Evolutionary conservation across 805 yeast genomes (phyloP), one percentile per base, ranked within the genome.

Genomic region (Lachancea lanzarotensis): DNA sequence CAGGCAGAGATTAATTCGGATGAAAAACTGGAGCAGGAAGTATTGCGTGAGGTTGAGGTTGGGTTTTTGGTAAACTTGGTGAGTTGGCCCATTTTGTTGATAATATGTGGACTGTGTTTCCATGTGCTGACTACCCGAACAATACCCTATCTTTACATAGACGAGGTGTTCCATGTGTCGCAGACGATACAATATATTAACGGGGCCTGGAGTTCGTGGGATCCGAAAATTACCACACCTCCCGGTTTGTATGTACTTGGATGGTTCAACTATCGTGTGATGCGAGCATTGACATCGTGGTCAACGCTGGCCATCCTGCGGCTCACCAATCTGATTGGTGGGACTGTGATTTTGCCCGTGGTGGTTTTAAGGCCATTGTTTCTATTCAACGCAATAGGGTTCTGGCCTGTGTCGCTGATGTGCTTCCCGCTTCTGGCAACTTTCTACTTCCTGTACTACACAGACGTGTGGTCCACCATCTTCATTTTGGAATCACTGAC

Each of bases 151-250:
- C 56, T 53, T 16, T 70, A 69, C 50, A 70, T 70, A 10, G 69
- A 93, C 67, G 98, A 93, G 63, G 71, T 76, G 11, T 91, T 91
- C 65, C 98, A 93, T 60, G 71, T 86, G 18, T 78, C 80, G 7
- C 98, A 93, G 69, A 80, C 95, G 6, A 72, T 77, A 46, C 72
- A 69, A 39, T 89, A 84, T 57, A 75, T 87, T 47, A 52, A 60
- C 1, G 83, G 82, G 11, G 68, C 78, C 42, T 88, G 80, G 66
- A 43, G 51, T n/a, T 55, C 67, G 1, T 89, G 96, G 96, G 88
- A 93, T 62, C 73, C 80, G 11, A 90, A 91, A 59, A 88, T 93
- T 59, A 91, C 98, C 1, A 93, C 98, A 0, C 98, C 98, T 1
- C 98, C 98, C 1, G 98, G 98, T 0, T 68, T 91, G 15, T 91